Base-by-base conservation (phyloP, 176 grass and related monocot species). In the Carex myosuroides region DNA sequence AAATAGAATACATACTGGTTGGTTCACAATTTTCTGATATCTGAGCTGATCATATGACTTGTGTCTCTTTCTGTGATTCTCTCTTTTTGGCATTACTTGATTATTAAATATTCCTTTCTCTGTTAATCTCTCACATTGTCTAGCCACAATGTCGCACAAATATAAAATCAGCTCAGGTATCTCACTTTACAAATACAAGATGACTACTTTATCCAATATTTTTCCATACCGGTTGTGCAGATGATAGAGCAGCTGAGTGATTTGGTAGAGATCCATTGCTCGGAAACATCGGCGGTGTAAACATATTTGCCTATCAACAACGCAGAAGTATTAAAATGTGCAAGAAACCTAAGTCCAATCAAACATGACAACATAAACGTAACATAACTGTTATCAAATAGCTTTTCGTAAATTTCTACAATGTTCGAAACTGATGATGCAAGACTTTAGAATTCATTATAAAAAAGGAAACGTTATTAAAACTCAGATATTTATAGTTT, bases 171-270 rank as follows among this genome's bases (percentile, higher is more conserved):
- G 73, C 50, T 17, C 18, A 78, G 18, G 42, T n/a, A 64, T 42
- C 62, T 22, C 50, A 26, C 33, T 72, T 70, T 17, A 69, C 39
- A 85, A 89, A 33, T 66, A 39, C 79, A 78, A 4, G 66, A 81
- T 21, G 20, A 76, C 13, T 71, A 46, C 68, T 46, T 46, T n/a
- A 67, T 14, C 42, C 18, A 21, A 55, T n/a, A 85, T 67, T 72
- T 24, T 55, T 21, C 42, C 41, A 50, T 95, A 98, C 92, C 92
- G 86, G 67, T 84, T 98, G 89, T 46, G 92, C 88, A 29, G 92
- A 92, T 65, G 88, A 79, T 84, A 83, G 88, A 65, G 67, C 66
- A 88, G 72, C 58, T 64, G 88, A 81, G 42, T 92, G 91, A 81
- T 26, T 97, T 81, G 87, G 70, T 61, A 92, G 62, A 42, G 92